Conservation (phyloP, 2,329 filamentous ascomycete genomes). For the Pseudopyricularia javanii region DNA sequence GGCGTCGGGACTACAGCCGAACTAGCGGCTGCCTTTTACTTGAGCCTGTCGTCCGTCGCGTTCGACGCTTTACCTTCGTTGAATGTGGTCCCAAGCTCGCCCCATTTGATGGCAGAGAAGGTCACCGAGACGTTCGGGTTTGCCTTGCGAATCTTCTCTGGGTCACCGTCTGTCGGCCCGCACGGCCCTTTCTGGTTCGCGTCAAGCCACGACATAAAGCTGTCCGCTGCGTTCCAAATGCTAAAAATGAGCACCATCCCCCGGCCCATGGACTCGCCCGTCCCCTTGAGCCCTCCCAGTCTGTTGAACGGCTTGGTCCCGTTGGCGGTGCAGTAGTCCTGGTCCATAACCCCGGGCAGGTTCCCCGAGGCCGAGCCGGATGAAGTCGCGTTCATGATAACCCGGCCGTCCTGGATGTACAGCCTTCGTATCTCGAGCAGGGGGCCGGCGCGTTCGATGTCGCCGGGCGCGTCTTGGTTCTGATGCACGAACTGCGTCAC, state of each 20-base stretch:
- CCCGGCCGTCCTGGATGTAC: constrained; percentile 32
- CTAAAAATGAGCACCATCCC: constrained; percentile 41
- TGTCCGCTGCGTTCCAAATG: constrained; percentile 41
- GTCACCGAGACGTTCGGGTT: constrained; percentile 34
- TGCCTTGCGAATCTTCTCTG: constrained; percentile 28
- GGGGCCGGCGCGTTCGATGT: constrained; percentile 9
- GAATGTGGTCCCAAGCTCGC: constrained; percentile 26
- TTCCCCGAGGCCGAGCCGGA: constrained; percentile 5
- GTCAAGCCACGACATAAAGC: constrained; percentile 47
- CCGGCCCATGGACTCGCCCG: constrained; percentile 24
- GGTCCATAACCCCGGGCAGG: constrained; percentile 7
- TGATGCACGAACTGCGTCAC: constrained; percentile 31
- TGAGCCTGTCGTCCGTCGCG: not conserved
- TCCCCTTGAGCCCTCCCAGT: constrained; percentile 14
- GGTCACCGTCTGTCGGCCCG: constrained; percentile 38
- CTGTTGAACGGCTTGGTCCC: constrained; percentile 12
- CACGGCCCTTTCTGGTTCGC: constrained; percentile 38
- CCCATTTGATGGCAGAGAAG: constrained; percentile 44
- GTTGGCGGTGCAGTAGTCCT: constrained; percentile 9
- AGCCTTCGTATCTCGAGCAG: constrained; percentile 32
- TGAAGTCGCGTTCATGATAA: constrained; percentile 21
- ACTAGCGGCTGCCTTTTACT: not conserved
- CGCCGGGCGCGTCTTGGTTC: constrained; percentile 10
- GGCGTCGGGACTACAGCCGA: not conserved
- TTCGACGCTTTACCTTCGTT: not conserved